Base-by-base conservation (phyloP, 768 basidiomycete genomes). In the Amanita brunnescens region DNA sequence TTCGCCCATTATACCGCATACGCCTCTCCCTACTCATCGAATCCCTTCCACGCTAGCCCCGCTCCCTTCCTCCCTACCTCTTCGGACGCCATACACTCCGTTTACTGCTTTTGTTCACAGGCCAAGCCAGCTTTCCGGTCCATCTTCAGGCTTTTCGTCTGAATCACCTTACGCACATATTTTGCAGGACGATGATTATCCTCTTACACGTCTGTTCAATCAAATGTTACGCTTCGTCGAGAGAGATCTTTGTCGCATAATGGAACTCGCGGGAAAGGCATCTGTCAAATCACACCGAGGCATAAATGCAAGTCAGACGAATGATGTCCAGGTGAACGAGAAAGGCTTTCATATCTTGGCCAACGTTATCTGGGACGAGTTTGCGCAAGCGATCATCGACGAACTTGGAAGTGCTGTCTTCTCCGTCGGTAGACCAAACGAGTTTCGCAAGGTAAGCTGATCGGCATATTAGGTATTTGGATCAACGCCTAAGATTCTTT, bases 381-480 rank as follows among this genome's bases (percentile, higher is more conserved):
- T 95, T 16, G 87, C 83, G 1, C 71, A 74, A 37, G 78, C 88
- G 0, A 79, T 99, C 43, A 84, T 89, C 75, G 82, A 85, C 54
- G 91, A 95, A 61, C 69, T 98, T 38, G 94, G 95, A 0, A 68
- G 67, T 18, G 67, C 81, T 6, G 79, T 98, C 1, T 99, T 98
- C 64, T 83, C 94, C n/a, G 87, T 85, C 2, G 96, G 96, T 12
- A 78, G 86, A 49, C 92, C 96, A 9, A 81, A 86, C 47, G 90
- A 94, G 49, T 91, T 98, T 64, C 80, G 90, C 47, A 85, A 83
- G 73, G 94, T 93, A 52, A 49, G 76, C 26, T 29, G 26, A 61
- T 10, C 38, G 5, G 21, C 16, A 21, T 46, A 2, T 30, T 52
- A 55, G 18, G 1, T 18, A 61, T 21, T 47, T 35, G 18, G 49